Evolutionary conservation across 192 early-diverging fungal species (phyloP).

Genomic region (Geranomyces variabilis): DNA sequence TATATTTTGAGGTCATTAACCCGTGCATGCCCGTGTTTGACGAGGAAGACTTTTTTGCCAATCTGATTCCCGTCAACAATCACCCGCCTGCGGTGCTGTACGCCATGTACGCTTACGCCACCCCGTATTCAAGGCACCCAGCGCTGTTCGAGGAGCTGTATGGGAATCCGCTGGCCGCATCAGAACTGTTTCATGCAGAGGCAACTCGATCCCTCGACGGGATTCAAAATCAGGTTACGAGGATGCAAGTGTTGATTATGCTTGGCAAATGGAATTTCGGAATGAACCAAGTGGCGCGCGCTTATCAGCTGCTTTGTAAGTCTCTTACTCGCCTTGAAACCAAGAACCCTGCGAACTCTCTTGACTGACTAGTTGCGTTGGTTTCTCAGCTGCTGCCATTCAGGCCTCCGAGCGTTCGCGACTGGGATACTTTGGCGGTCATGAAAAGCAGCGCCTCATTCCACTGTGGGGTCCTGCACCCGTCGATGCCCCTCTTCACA

Average conservation of each 20-base stretch:
- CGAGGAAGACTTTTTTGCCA: conserved; percentile 37
- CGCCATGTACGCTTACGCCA: conserved; percentile 47
- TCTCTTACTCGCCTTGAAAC: too few relatives aligned
- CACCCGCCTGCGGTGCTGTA: conserved; percentile 49
- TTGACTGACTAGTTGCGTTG: too few relatives aligned
- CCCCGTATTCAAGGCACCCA: conserved; percentile 39
- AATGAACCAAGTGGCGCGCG: conserved; percentile 21
- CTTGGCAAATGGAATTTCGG: conserved; percentile 24
- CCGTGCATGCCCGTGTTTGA: conserved; percentile 39
- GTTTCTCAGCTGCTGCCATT: conserved; percentile 12
- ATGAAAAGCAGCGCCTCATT: conserved; percentile 6
- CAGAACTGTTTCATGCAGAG: conserved; percentile 22
- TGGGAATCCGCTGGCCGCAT: conserved; percentile 38
- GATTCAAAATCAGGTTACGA: background rate
- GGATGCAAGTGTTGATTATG: conserved; percentile 21
- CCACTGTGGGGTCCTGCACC: conserved; percentile 19
- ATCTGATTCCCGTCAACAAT: conserved; percentile 47
- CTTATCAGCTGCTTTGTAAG: conserved; percentile 19
- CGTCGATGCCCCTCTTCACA: conserved; percentile 11
- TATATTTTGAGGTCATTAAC: conserved; percentile 40
- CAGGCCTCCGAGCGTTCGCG: conserved; percentile 18
- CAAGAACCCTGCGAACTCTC: too few relatives aligned
- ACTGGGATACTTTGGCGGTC: conserved; percentile 10
- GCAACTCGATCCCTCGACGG: conserved; percentile 7
- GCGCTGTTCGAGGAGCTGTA: conserved; percentile 39